Percentiles rank a stretch among this genome's conserved stretches.
These are phyloP conservation scores for Phytophthora kernoviae DNA, from an alignment of 352 stramenopile genomes.

Conservation along the genomic window DNA sequence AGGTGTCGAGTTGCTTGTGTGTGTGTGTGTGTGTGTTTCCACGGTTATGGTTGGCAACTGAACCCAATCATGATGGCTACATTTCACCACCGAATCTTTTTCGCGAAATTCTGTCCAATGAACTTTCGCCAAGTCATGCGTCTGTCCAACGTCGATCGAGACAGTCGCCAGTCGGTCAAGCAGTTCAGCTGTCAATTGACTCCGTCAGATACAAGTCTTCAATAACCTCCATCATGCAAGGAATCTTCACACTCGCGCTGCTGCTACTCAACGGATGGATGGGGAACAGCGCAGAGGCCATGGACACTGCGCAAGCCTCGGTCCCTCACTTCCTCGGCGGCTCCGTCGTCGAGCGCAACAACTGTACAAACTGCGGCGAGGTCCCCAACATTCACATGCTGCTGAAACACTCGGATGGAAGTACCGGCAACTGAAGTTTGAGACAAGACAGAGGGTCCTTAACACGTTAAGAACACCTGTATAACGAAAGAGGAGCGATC, in stretches of 20 bases:
- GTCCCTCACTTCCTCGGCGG: slow-evolving; percentile 19
- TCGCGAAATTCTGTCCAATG: neutral
- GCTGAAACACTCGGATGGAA: slow-evolving; percentile 22
- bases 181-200: slow-evolving; percentile 25
- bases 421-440: neutral
- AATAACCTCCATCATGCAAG: no score
- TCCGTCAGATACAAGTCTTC: neutral
- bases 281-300: slow-evolving; percentile 9
- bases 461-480: neutral
- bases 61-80: no score
- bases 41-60: no score
- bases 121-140: no score
- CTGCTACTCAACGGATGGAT: slow-evolving; percentile 39
- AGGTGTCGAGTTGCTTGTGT: no score
- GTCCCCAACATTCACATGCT: slow-evolving; percentile 19
- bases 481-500: slow-evolving; percentile 1
- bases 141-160: no score
- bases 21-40: no score
- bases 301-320: slow-evolving; percentile 16
- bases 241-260: slow-evolving; percentile 48
- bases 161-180: no score
- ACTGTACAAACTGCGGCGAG: slow-evolving; percentile 2
- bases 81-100: no score
- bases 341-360: slow-evolving; percentile 21
- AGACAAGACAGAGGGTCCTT: neutral